A percentile compares a stretch with the other conserved stretches of the same genome.
Conservation (phyloP, 2,329 filamentous ascomycete species). For the Stagonosporopsis rhizophila region DNA sequence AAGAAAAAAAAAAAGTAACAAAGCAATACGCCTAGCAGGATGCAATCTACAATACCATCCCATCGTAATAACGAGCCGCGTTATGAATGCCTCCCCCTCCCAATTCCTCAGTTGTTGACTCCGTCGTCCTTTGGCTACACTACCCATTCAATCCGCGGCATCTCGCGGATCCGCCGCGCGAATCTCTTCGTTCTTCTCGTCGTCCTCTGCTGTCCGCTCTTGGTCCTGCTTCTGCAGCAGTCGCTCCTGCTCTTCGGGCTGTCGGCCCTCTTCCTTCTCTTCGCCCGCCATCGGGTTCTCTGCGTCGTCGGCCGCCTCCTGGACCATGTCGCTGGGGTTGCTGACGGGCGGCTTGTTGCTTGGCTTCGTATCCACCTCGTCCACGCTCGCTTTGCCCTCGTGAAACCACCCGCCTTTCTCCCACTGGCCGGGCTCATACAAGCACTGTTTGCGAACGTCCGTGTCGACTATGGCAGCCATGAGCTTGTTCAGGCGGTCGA, state of each 20-base stretch:
- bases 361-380: constrained; percentile 49
- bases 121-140: too few species aligned
- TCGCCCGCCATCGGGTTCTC: constrained; percentile 33
- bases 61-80: not conserved
- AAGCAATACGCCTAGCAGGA: constrained; percentile 3
- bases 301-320: constrained; percentile 24
- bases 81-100: too few species aligned
- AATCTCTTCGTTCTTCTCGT: constrained; percentile 17
- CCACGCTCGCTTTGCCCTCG: constrained; percentile 46
- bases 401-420: constrained; percentile 87
- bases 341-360: constrained; percentile 26
- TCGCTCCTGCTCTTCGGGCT: constrained; percentile 33
- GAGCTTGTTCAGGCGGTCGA: constrained; percentile 73
- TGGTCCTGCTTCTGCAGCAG: constrained; percentile 28
- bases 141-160: constrained; percentile 10
- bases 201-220: constrained; percentile 23
- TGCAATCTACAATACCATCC: not conserved
- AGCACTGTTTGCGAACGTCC: constrained; percentile 63
- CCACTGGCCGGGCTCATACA: constrained; percentile 78
- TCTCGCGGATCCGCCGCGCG: constrained; percentile 8
- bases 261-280: constrained; percentile 20
- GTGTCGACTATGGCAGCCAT: constrained; percentile 72
- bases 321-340: constrained; percentile 27
- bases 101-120: too few species aligned
- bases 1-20: not conserved